Evolutionary conservation across 106 monocot species (phyloP), one percentile per base, ranked within the genome.

Genomic region (Allium fistulosum): DNA sequence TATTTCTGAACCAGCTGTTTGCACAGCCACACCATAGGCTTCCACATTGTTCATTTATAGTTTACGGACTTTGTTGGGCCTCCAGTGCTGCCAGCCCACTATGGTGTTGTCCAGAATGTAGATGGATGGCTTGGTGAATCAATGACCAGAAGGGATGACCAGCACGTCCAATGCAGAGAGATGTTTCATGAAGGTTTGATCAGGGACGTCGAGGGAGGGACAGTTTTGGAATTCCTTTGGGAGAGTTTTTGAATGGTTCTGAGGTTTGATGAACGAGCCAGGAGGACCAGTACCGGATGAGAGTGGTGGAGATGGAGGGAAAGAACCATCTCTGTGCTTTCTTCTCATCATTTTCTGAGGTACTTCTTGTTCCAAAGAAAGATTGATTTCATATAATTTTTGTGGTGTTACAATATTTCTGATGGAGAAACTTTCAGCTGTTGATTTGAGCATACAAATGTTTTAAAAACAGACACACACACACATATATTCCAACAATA

Each of bases 41-140:
- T 83, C 74, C 5, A 83, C 18, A 17, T 83, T 88, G 61, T 85
- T 81, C 11, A 83, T 61, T 56, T 66, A 49, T 88, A 83, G 85
- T 14, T 57, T 49, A 3, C 28, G 22, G 17, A 70, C 62, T 49
- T 66, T 57, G 8, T 80, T 76, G 58, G 78, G 78, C 79, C 74
- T 71, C 92, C 92, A 88, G 7, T 83, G 80, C 72, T 92, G 92
- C 13, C 83, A 78, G 4, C 87, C 80, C 0, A 83, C 82, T 8
- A 80, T 65, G 11, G 53, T 77, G 28, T 63, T 58, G 27, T 83
- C 68, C 53, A 82, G 79, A 14, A 87, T 26, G 53, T 87, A 87
- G 67, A 59, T 74, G 3, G 80, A 80, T 61, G 77, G 70, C 74
- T 82, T 82, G 47, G 87, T 74, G 48, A 87, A 87, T 82, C 87